These are phyloP conservation scores for Salix exigua DNA, from an alignment of 345 rosid species.

Conservation along the genomic window DNA sequence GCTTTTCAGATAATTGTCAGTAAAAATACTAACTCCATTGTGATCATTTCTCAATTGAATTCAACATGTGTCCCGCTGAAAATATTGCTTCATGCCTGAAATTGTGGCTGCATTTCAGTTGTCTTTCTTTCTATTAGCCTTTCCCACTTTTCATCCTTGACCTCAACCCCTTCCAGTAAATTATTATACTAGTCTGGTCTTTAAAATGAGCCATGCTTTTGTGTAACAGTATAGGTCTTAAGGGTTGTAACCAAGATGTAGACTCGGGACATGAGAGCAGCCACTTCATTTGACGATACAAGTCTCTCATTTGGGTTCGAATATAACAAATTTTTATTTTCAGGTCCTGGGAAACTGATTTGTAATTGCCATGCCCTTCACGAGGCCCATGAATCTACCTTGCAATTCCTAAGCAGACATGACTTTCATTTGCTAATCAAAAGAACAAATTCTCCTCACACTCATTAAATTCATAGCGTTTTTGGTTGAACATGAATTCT, in stretches of 20 bases:
- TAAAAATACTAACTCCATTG: not conserved
- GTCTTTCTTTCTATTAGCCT: not conserved
- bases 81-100: not conserved
- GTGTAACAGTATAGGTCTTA: not conserved
- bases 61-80: not conserved
- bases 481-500: not conserved
- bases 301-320: not conserved
- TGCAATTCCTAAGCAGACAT: not conserved
- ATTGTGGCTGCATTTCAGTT: not conserved
- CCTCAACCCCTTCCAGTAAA: not conserved
- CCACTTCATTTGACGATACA: not conserved
- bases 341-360: not conserved
- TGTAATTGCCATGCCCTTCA: not conserved
- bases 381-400: not conserved
- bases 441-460: not conserved
- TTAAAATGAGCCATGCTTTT: not conserved
- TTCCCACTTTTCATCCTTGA: not conserved
- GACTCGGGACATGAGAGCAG: not conserved
- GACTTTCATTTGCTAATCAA: constrained; percentile 1
- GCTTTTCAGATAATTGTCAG: not conserved
- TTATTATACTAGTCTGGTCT: not conserved
- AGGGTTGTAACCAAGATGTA: not conserved
- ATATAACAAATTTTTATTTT: not conserved
- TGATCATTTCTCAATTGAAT: not conserved
- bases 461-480: not conserved